Conservation (phyloP, 1,139 yeast genomes). For the Taphrina flavorubra region DNA sequence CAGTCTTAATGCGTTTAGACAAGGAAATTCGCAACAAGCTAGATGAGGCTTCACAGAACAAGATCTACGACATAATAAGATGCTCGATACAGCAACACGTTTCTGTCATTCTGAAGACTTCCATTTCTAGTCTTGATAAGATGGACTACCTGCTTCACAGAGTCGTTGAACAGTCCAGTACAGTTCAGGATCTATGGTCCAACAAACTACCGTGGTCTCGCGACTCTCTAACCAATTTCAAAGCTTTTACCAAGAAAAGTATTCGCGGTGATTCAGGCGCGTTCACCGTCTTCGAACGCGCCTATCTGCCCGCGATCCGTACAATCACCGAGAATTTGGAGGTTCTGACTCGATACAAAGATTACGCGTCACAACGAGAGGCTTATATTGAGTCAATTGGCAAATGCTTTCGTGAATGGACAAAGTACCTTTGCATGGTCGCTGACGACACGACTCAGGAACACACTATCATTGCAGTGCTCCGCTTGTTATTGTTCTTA, state of each 20-base stretch:
- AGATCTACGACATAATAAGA: constrained; percentile 1
- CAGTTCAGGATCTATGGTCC: constrained; percentile 4
- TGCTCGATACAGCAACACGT: constrained; percentile 16
- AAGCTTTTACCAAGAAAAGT: constrained; percentile 1
- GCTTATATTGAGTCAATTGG: neutral
- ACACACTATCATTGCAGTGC: neutral
- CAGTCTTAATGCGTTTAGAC: neutral
- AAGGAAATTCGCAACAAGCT: constrained; percentile 13
- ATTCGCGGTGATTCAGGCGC: constrained; percentile 23
- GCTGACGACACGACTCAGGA: neutral
- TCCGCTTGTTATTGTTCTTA: constrained; percentile 4
- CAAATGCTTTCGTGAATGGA: neutral
- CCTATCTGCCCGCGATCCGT: constrained; percentile 1
- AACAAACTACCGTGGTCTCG: constrained; percentile 22
- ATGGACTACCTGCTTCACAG: neutral
- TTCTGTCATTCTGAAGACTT: neutral
- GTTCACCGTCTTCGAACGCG: constrained; percentile 4
- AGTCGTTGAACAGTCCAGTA: neutral
- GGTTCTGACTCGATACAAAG: neutral
- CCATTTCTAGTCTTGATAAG: neutral
- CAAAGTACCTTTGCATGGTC: neutral
- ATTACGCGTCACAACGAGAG: neutral
- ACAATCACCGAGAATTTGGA: neutral
- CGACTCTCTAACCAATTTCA: constrained; percentile 13
- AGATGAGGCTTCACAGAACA: constrained; percentile 24